phyloP scores from a whole-genome alignment of 2,329 filamentous ascomycete species.

The Camptophora hylomeconis region DNA sequence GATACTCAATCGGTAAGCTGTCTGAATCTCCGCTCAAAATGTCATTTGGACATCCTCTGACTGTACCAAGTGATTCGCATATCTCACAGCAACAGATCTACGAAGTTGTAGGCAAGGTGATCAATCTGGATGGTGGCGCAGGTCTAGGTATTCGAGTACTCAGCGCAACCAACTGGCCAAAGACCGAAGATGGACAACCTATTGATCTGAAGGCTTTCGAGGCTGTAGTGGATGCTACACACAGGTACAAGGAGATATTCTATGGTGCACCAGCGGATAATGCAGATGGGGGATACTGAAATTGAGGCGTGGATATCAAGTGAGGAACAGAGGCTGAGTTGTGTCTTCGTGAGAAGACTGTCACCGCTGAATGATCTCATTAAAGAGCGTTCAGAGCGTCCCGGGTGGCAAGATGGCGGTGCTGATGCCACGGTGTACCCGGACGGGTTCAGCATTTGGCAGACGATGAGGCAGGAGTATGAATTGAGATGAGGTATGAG shows the following conservation, averaged over 20 bases:
- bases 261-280: too few species aligned
- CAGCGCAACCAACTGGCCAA: constrained; percentile 27
- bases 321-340: too few species aligned
- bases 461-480: too few species aligned
- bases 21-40: background rate
- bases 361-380: too few species aligned
- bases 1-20: constrained; percentile 50
- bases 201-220: constrained; percentile 64
- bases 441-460: too few species aligned
- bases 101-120: constrained; percentile 34
- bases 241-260: constrained; percentile 70
- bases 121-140: constrained; percentile 28
- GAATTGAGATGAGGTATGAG: too few species aligned
- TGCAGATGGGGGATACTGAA: too few species aligned
- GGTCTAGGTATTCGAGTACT: constrained; percentile 29
- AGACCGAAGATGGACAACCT: constrained; percentile 11
- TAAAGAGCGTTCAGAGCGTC: too few species aligned
- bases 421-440: too few species aligned
- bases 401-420: too few species aligned
- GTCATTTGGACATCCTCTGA: background rate
- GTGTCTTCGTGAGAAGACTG: too few species aligned
- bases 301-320: too few species aligned
- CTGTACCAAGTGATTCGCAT: constrained; percentile 23
- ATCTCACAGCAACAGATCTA: constrained; percentile 31
- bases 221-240: constrained; percentile 73